Evolutionary conservation across 225 moss, liverwort and hornwort genomes (phyloP), one percentile per base, ranked within the genome.

Genomic region (Antitrichia curtipendula): DNA sequence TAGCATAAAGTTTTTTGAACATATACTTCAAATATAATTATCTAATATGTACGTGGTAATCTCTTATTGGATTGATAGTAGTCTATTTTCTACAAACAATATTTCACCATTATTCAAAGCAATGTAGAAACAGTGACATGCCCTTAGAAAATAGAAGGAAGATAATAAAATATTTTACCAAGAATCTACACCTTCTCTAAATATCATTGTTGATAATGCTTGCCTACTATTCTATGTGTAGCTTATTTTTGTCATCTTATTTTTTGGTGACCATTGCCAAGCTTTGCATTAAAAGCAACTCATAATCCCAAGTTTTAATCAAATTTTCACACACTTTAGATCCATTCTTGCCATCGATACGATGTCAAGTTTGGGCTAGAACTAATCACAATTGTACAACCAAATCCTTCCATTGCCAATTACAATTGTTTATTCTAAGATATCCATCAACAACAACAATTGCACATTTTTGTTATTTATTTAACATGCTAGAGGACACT

Each of bases 291-390:
- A 38, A 4, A 38, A 38, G 7, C 4, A 68, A 3, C 1, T 23
- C 0, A 23, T 7, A 68, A 13, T 38, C 1, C 4, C 0, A 68
- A 38, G 0, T 6, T 68, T 68, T 38, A 2, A 1, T 12, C 7
- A 38, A 6, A 7, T 38, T 68, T 68, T 0, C 22, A 22, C 17
- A 32, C 4, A n/a, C 12, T 66, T 36, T n/a, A 36, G 12, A n/a
- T n/a, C 1, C 1, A 0, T 66, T n/a, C 12, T 21, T 6, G 21
- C n/a, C 66, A 21, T 12, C 0, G 2, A 66, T 66, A n/a, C 10
- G 10, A 21, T n/a, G 6, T 66, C 66, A 31, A 66, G 2, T 7
- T 66, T 66, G n/a, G 66, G n/a, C n/a, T n/a, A n/a, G n/a, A n/a
- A n/a, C n/a, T n/a, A n/a, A n/a, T n/a, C n/a, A n/a, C n/a, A n/a